Evolutionary conservation across 306 rosid species (phyloP).

Genomic region (Rosa persica): DNA sequence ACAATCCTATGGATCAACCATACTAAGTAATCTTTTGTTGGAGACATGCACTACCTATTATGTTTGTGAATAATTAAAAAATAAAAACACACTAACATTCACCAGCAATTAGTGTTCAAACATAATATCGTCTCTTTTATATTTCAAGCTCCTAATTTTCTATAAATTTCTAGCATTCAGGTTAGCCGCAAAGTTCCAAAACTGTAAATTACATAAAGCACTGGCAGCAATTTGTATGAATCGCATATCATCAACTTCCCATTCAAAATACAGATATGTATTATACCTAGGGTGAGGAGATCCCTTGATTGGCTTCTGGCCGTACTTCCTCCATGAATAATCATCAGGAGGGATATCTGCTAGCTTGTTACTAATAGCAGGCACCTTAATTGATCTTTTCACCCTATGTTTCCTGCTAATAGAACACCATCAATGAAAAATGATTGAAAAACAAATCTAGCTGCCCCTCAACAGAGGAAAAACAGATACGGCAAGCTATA

Average conservation of each 20-base stretch:
- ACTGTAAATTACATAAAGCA: neutral
- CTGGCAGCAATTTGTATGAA: constrained; percentile 7
- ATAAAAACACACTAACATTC: too few species aligned
- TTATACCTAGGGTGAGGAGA: constrained; percentile 97
- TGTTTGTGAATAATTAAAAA: neutral
- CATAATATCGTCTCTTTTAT: neutral
- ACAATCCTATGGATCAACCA: neutral
- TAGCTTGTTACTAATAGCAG: constrained; percentile 96
- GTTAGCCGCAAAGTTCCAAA: neutral
- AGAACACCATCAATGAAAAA: constrained; percentile 5
- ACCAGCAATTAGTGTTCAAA: neutral
- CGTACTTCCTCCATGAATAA: constrained; percentile 98
- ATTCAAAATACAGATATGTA: constrained; percentile 10
- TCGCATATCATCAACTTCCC: constrained; percentile 3
- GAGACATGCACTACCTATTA: neutral
- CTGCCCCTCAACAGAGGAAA: constrained; percentile 14
- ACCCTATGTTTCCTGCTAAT: constrained; percentile 82
- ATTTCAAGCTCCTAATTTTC: constrained; percentile 26
- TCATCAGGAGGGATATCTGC: constrained; percentile 99
- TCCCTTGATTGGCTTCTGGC: constrained; percentile 99
- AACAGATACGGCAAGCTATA: constrained; percentile 7
- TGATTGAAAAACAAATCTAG: constrained; percentile 2
- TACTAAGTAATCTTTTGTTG: neutral
- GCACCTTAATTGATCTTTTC: constrained; percentile 92
- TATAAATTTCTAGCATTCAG: constrained; percentile 14